Percentiles rank a stretch among this genome's conserved stretches.
These are phyloP conservation scores for Coelastrella sp. DNA, from an alignment of 139 green algal species.

Conservation along the genomic window DNA sequence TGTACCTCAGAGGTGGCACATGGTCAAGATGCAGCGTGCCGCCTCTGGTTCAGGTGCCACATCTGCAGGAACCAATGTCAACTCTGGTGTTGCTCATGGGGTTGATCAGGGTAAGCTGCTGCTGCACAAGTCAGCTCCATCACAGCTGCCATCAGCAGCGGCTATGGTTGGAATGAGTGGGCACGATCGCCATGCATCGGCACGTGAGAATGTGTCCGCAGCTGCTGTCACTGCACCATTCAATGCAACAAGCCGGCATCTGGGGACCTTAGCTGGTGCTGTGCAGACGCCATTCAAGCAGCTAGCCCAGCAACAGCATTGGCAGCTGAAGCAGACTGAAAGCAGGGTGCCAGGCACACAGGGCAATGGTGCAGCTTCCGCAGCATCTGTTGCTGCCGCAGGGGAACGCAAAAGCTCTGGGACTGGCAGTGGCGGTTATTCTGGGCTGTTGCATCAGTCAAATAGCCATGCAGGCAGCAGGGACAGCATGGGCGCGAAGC, in stretches of 20 bases:
- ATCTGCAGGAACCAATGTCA: not conserved
- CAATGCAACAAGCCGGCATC: too few species aligned
- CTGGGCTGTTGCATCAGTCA: not conserved
- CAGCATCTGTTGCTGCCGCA: not conserved
- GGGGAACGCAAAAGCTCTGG: not conserved
- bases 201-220: too few species aligned
- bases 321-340: not conserved
- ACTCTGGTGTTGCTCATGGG: not conserved
- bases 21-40: not conserved
- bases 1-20: not conserved
- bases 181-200: too few species aligned
- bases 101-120: slow-evolving; percentile 10
- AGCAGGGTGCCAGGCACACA: not conserved
- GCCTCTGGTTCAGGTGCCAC: not conserved
- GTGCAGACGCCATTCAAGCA: not conserved
- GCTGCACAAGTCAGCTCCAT: slow-evolving; percentile 7
- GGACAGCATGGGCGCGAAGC: not conserved
- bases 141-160: not conserved
- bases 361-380: not conserved
- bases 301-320: not conserved
- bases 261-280: not conserved
- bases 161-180: not conserved
- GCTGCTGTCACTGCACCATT: too few species aligned
- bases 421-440: not conserved
- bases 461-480: not conserved